These are phyloP conservation scores for Hawksworthiomyces lignivorus DNA, from an alignment of 2,329 filamentous ascomycete genomes.

Conservation along the genomic window DNA sequence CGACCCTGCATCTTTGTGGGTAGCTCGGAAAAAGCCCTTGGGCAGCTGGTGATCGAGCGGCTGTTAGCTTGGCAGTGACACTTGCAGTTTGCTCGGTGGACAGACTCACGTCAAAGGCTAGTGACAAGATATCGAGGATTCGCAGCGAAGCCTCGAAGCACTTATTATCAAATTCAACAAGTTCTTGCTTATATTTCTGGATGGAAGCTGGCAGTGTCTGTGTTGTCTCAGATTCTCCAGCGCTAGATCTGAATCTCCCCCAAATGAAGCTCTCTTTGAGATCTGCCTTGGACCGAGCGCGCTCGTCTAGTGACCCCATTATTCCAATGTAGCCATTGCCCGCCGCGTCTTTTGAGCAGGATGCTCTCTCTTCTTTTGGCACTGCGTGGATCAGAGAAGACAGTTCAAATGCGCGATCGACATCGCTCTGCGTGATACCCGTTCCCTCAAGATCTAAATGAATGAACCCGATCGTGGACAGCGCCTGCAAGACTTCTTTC, in stretches of 20 bases:
- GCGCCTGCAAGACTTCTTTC: not conserved
- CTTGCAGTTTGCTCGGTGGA: not conserved
- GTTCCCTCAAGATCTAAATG: constrained; percentile 1
- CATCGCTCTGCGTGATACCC: not conserved
- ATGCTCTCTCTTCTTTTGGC: not conserved
- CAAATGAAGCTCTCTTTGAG: not conserved
- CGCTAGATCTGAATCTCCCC: not conserved
- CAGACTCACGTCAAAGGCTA: not conserved
- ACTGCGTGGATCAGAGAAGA: not conserved
- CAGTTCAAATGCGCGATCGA: not conserved
- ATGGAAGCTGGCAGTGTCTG: not conserved
- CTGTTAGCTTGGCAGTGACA: not conserved
- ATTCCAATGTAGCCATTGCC: constrained; percentile 1
- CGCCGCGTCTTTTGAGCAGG: not conserved
- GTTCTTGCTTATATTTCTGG: not conserved
- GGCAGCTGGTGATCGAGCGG: not conserved
- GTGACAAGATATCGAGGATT: not conserved
- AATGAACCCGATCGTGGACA: constrained; percentile 1
- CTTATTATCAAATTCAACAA: constrained; percentile 1
- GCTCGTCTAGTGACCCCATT: not conserved
- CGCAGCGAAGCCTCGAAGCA: not conserved
- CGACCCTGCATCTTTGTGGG: not conserved
- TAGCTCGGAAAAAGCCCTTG: not conserved
- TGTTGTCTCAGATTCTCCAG: not conserved
- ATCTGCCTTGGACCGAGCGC: not conserved